These are phyloP conservation scores for Blastobotrys terrestris DNA, from an alignment of 805 yeast species.

Conservation along the genomic window DNA sequence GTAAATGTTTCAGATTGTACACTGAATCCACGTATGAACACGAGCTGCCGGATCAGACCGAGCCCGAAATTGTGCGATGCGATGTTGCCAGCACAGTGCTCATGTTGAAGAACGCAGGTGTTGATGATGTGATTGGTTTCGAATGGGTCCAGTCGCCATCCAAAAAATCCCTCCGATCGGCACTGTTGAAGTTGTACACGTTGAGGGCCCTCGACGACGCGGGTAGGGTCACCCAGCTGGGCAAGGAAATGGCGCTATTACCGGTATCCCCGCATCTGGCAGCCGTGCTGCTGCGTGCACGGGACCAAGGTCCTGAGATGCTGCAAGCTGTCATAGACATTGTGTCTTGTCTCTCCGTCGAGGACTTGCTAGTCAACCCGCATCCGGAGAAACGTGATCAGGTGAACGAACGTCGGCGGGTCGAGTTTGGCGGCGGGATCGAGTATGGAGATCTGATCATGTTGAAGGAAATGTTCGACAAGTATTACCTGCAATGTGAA, in stretches of 20 bases:
- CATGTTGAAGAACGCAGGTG: constrained; percentile 76
- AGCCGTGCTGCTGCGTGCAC: constrained; percentile 72
- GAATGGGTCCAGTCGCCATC: constrained; percentile 93
- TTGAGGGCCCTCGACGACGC: constrained; percentile 70
- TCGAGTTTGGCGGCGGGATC: constrained; percentile 62
- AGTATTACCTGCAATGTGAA: constrained; percentile 30
- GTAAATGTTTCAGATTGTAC: constrained; percentile 81
- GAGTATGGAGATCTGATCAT: constrained; percentile 78
- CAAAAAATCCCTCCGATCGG: constrained; percentile 63
- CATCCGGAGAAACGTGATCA: constrained; percentile 77
- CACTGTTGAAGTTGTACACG: constrained; percentile 70
- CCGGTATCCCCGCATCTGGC: constrained; percentile 93
- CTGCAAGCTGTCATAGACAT: constrained; percentile 73
- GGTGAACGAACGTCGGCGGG: constrained; percentile 66
- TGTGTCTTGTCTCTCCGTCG: constrained; percentile 88
- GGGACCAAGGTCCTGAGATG: constrained; percentile 32
- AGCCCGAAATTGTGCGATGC: constrained; percentile 85
- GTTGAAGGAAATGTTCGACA: constrained; percentile 69
- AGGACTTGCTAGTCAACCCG: constrained; percentile 76
- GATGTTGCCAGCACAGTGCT: constrained; percentile 81
- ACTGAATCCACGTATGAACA: constrained; percentile 58
- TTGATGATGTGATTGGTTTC: constrained; percentile 75
- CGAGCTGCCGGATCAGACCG: constrained; percentile 69
- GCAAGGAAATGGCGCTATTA: constrained; percentile 78
- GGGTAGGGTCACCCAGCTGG: constrained; percentile 73